phyloP scores from a whole-genome alignment of 306 rosid species.

The Nissolia schottii region DNA sequence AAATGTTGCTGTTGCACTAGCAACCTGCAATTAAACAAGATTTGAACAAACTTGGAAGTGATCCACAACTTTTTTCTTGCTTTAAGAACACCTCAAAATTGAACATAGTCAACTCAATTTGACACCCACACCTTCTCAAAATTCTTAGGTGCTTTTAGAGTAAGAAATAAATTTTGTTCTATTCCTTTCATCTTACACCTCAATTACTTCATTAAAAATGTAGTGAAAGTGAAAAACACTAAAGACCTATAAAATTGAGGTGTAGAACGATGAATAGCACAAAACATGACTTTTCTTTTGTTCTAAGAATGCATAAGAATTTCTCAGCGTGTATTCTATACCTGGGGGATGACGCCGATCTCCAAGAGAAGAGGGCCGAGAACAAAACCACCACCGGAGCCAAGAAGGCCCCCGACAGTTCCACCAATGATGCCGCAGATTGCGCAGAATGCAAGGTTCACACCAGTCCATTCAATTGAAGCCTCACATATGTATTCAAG shows the following conservation, averaged over 20 bases:
- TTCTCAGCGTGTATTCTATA: too few relatives aligned
- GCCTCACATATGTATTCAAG: slow-evolving; percentile 68
- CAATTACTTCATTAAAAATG: too few relatives aligned
- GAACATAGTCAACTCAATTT: neutral
- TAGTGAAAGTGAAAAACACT: too few relatives aligned
- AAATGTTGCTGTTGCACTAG: slow-evolving; percentile 90
- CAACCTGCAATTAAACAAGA: slow-evolving; percentile 49
- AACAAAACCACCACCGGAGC: slow-evolving; percentile 89
- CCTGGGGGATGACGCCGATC: slow-evolving; percentile 91
- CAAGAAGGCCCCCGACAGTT: slow-evolving; percentile 77
- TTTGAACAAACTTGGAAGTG: neutral
- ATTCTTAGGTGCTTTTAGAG: too few relatives aligned
- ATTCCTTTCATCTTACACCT: too few relatives aligned
- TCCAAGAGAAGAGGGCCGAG: slow-evolving; percentile 87
- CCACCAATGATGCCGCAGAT: slow-evolving; percentile 78
- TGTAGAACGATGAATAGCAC: too few relatives aligned
- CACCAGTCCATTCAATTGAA: slow-evolving; percentile 72
- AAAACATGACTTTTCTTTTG: too few relatives aligned
- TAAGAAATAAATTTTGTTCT: too few relatives aligned
- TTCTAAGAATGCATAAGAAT: too few relatives aligned
- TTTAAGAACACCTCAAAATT: neutral
- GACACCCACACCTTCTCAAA: too few relatives aligned
- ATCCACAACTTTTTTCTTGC: too few relatives aligned
- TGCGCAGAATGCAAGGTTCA: slow-evolving; percentile 66
- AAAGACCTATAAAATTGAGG: too few relatives aligned